Base-by-base conservation (phyloP, 2,329 filamentous ascomycete species). In the Acephala macrosclerotiorum region DNA sequence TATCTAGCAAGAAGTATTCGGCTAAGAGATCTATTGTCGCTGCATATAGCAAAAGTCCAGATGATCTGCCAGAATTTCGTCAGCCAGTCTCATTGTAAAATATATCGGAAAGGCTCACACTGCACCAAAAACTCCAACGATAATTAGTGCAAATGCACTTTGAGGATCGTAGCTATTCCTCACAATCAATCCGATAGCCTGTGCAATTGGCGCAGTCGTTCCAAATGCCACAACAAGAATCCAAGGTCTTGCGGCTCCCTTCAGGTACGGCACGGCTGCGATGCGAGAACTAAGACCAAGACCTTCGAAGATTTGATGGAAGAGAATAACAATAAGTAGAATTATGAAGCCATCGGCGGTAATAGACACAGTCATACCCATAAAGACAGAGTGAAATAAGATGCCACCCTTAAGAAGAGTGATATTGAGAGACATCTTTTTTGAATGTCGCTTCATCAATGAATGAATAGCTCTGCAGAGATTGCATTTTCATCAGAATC, bases 71-170 rank as follows among this genome's bases (percentile, higher is more conserved):
- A 45, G 16, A 8, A 18, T 36, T 18, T 42, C 5, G 60, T 55
- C 36, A 57, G 53, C 9, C 16, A 25, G 47, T 4, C 25, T 14
- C n/a, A 6, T 12, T 12, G 25, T 22, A 29, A 8, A 51, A 9
- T 7, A 14, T 1, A n/a, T 45, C 18, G n/a, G n/a, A 36, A 26
- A 16, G 26, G 60, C 64, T 60, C 58, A 63, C 61, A 96, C 89
- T 47, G 92, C 91, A 72, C 96, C 95, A 83, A 94, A 95, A 74
- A 93, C 87, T n/a, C 92, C 92, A 8, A 95, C 92, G 78, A 94
- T 89, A 36, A 96, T 81, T 55, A 96, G 79, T 0, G 92, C 92
- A 0, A 88, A 86, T 76, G 92, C 85, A 73, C 90, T 92, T 71
- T 86, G 83, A 1, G 92, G 92, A 68, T 93, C 91, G 78, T 95